Evolutionary conservation across 306 rosid genomes (phyloP), one percentile per base, ranked within the genome.

Genomic region (Cicer arietinum): DNA sequence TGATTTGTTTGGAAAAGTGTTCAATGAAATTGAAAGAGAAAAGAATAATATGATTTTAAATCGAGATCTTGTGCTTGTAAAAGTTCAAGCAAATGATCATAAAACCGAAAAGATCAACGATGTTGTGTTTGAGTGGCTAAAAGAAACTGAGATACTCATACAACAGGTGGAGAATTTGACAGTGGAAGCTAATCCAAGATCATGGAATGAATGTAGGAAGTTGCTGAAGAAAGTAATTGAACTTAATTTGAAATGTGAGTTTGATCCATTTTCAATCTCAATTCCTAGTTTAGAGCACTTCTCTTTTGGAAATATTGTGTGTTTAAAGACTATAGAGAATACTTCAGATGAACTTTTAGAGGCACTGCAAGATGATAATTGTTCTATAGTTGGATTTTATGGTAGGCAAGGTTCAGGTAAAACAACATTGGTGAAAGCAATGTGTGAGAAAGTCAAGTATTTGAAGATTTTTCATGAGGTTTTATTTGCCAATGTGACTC

Each of bases 341-440:
- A 42, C 64, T 40, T 78, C 53, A 7, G 13, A 22, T 9, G 10
- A 40, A 51, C 56, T 78, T 40, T 20, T 78, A 35, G 41, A 48
- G 18, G 77, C 77, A 7, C 9, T 78, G 10, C n/a, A 50, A 13
- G 71, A 70, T 25, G 82, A 50, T 18, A 61, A 17, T 13, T 8
- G 18, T 8, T 37, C 11, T 7, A 13, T 69, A 1, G 50, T 60
- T 45, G 81, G 77, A 50, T 62, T 78, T 14, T 48, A 70, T 22
- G 82, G 82, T 35, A 70, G 54, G 58, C 39, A 58, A 0, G 82
- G 82, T 0, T 78, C 65, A 1, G 82, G 82, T 6, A 70, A 78
- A 50, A 78, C 77, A 48, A 70, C 35, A 6, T 39, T 78, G 70
- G 82, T 10, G 8, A 61, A 48, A 78, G 77, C 63, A 9, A 43